Base-by-base conservation (phyloP, 306 rosid genomes). In the Heteromeles arbutifolia region DNA sequence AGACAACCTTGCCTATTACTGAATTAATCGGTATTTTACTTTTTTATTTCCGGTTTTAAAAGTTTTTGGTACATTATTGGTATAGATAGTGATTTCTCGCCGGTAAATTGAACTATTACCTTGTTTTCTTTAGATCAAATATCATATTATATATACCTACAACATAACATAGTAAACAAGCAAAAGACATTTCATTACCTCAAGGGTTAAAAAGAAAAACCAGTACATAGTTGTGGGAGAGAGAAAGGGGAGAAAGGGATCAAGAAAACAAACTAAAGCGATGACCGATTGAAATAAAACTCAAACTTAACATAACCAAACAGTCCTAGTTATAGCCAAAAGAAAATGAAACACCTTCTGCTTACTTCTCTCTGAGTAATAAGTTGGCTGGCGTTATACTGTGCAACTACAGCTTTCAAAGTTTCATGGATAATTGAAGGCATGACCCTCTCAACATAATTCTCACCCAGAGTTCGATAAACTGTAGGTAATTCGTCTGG, bases 301-400 rank as follows among this genome's bases (percentile, higher is more conserved):
- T 19, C 53, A 28, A 37, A 66, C 61, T 4, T 6, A 67, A 67
- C 39, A 68, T 22, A 58, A 59, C 28, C 15, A 21, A 58, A 45
- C 21, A 63, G 31, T 50, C 44, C 44, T 44, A 69, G 5, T 45
- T 34, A 63, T 74, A 0, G 45, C 50, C 24, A 56, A 32, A 54
- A 57, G 67, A 57, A 56, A 45, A 65, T 3, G 22, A 73, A 2
- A 80, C 45, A 18, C 65, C 26, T 43, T 15, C 59, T 68, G 64
- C 57, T 75, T 72, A 90, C 98, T 96, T 91, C 97, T 86, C 97
- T 89, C 86, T 87, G 98, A 59, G 98, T 93, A 68, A 90, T 83
- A 68, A 93, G 98, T 82, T 91, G 97, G 81, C 98, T 90, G 79
- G 97, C 98, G 79, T 91, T 91, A 63, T 88, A 91, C 69, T 77